Evolutionary conservation across 2,329 filamentous ascomycete species (phyloP), one percentile per base, ranked within the genome.

Genomic region (Pyrenophora tritici-repentis): DNA sequence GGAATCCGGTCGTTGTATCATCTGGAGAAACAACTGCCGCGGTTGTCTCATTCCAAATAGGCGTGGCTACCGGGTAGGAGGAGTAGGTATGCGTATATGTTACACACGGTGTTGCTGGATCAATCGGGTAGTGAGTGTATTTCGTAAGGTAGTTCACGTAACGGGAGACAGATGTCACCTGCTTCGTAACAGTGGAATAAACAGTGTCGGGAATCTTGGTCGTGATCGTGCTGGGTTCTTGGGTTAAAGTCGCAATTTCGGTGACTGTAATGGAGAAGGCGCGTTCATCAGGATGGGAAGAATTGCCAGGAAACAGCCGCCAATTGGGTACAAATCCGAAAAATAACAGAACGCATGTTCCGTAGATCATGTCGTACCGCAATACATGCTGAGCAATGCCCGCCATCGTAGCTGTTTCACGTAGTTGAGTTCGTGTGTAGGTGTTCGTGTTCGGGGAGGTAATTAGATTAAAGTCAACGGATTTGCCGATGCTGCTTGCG

Each of bases 61-160:
- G 31, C 26, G 6, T 7, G 32, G 31, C 32, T 22, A n/a, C 14
- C 32, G n/a, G 16, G 29, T 31, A 5, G 22, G 17, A 26, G 33
- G 42, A 26, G 10, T 10, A 41, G 2, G 6, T 29, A 3, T 41
- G 7, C 8, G 34, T 14, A 2, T n/a, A n/a, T 0, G 42, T 47
- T 7, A 22, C 17, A n/a, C 26, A 40, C 31, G 32, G 43, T 14
- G 24, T 37, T 13, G 24, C 24, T n/a, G 18, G 3, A 1, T 43
- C 44, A 16, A 47, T 20, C 4, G 44, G 29, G n/a, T 26, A 39
- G 26, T 47, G 44, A 9, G 34, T 35, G 38, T 39, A 47, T 13
- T 42, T 47, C 2, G 49, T 52, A n/a, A 42, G 14, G 2, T n/a
- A 39, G 12, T 31, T n/a, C 14, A 24, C n/a, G 20, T 51, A 33